phyloP scores from a whole-genome alignment of 2,329 filamentous ascomycete species.

The Aspergillus sp. region DNA sequence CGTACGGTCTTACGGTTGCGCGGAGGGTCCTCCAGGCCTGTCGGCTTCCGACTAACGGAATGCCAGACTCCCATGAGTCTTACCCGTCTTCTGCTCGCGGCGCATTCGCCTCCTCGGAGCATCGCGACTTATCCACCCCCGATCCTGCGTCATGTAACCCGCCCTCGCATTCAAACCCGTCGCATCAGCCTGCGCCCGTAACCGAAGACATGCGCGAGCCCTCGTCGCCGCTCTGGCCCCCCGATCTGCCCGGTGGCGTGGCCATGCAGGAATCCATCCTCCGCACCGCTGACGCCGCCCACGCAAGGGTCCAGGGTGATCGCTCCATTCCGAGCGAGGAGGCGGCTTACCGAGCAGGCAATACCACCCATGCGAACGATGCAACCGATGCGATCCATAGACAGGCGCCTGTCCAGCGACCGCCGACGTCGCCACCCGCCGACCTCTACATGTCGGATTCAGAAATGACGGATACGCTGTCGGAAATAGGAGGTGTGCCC shows the following conservation, averaged over 20 bases:
- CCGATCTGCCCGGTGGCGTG: not conserved
- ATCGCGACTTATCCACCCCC: constrained; percentile 6
- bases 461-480: constrained; percentile 23
- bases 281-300: constrained; percentile 17
- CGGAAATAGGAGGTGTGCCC: constrained; percentile 21
- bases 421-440: constrained; percentile 12
- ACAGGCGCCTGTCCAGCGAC: not conserved
- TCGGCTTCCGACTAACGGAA: constrained; percentile 14
- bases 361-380: too few relatives aligned
- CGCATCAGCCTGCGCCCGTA: constrained; percentile 5
- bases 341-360: too few relatives aligned
- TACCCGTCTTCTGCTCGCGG: constrained; percentile 6
- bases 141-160: constrained; percentile 13
- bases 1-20: constrained; percentile 6
- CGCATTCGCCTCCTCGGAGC: constrained; percentile 9
- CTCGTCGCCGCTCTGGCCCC: not conserved
- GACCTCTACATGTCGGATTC: constrained; percentile 24
- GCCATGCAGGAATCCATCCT: not conserved
- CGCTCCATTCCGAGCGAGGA: constrained; percentile 23
- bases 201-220: constrained; percentile 5
- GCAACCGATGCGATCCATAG: too few relatives aligned
- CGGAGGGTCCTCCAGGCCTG: constrained; percentile 3
- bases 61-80: constrained; percentile 16
- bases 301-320: constrained; percentile 31
- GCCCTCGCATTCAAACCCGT: not conserved